Conservation (phyloP, 768 basidiomycete species). For the Podaxis sp. region DNA sequence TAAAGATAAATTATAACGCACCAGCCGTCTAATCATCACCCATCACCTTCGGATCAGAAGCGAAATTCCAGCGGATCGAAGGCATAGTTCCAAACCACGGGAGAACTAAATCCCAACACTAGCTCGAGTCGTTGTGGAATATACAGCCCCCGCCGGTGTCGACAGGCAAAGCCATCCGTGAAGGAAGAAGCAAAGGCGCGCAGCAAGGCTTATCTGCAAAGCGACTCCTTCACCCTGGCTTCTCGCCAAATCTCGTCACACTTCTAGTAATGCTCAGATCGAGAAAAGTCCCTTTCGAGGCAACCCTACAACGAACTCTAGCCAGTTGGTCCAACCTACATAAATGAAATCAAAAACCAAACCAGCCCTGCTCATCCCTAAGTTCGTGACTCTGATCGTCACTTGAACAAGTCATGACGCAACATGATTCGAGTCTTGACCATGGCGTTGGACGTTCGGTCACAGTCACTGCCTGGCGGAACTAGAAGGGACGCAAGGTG, state of each 20-base stretch:
- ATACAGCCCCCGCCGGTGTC: background rate
- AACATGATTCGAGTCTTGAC: background rate
- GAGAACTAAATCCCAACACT: background rate
- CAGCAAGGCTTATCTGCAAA: background rate
- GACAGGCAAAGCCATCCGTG: background rate
- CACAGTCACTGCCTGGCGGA: background rate
- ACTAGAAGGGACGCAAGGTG: background rate
- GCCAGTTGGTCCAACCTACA: background rate
- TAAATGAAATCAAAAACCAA: conserved; percentile 7
- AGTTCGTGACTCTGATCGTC: conserved; percentile 9
- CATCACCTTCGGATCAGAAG: conserved; percentile 1
- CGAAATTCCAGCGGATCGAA: background rate
- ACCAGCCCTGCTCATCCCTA: conserved; percentile 4
- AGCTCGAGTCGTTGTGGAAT: background rate
- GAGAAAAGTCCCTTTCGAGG: background rate
- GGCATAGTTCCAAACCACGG: background rate
- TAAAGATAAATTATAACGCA: background rate
- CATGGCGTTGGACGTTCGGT: background rate
- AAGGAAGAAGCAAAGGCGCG: background rate
- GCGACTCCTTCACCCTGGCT: background rate
- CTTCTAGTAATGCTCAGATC: background rate
- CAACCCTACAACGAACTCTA: background rate
- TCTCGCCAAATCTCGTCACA: background rate
- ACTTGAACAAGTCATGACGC: conserved; percentile 1
- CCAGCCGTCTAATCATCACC: background rate